Evolutionary conservation across 257 asterid genomes (phyloP), one percentile per base, ranked within the genome.

Genomic region (Fraxinus americana): DNA sequence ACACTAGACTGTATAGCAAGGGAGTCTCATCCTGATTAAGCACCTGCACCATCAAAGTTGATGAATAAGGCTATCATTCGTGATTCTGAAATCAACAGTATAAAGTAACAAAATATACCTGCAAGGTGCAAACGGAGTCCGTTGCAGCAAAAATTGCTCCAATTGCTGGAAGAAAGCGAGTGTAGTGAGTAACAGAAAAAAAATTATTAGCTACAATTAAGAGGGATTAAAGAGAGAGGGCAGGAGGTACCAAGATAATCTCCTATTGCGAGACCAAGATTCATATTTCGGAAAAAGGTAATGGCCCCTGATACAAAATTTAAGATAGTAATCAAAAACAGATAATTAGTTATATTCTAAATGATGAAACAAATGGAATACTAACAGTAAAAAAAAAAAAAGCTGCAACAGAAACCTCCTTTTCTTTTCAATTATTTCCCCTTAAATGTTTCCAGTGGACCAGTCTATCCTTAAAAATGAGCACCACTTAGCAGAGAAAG

Each of bases 141-240:
- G 95, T 90, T 45, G 95, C 96, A 45, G 96, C 90, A 75, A 90
- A 89, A 72, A 90, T 90, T 79, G 96, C 89, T 76, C 96, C 93
- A 68, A 90, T 82, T 72, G 96, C 96, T 90, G 89, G 71, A 77
- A 83, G 78, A 25, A 74, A 73, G 34, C 1, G 17, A 63, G 69
- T 10, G 29, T 10, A 63, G 36, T 63, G 69, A 63, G 69, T 10
- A 63, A 63, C 35, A 23, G 21, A 63, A 13, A 27, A 27, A 63
- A 23, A 25, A 25, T 16, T 63, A 23, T 63, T 25, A 9, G 34
- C 69, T 63, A 7, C 34, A 23, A 12, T 3, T 25, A 23, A 8
- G 9, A 63, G 69, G 36, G 8, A 63, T 63, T 25, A 32, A 6
- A 39, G 50, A 48, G 30, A 74, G 39, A 73, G 68, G 39, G 39